Evolutionary conservation across 495 filamentous ascomycete genomes (phyloP).

Genomic region (Aspergillus sparsus): DNA sequence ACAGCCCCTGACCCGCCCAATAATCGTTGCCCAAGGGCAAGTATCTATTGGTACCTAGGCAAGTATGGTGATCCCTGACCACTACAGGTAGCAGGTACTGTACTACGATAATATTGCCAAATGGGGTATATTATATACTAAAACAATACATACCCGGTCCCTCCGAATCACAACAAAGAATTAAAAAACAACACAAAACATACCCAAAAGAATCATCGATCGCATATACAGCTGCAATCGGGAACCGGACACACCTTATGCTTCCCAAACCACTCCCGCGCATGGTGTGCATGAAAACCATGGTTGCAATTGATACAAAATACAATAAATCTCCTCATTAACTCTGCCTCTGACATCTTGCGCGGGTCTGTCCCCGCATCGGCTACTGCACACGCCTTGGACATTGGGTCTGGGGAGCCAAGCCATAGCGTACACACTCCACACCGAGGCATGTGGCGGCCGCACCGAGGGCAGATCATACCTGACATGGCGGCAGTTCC

Average conservation of each 20-base stretch:
- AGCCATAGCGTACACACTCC: conserved; percentile 85
- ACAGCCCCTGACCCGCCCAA: too few species aligned
- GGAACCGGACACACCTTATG: conserved; percentile 85
- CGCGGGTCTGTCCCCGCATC: conserved; percentile 41
- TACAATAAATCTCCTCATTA: conserved; percentile 59
- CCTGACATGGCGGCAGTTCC: conserved; percentile 44
- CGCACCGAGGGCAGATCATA: conserved; percentile 79
- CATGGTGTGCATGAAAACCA: conserved; percentile 86
- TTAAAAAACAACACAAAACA: conserved; percentile 12
- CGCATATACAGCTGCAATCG: conserved; percentile 85
- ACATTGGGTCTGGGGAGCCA: conserved; percentile 72
- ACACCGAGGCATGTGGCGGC: conserved; percentile 83
- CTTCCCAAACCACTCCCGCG: conserved; percentile 79
- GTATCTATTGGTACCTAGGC: too few species aligned
- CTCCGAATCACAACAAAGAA: not conserved
- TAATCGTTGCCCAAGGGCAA: too few species aligned
- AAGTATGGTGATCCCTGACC: too few species aligned
- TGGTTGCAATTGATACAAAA: conserved; percentile 91
- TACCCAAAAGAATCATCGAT: conserved; percentile 30
- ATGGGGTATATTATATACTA: conserved; percentile 11
- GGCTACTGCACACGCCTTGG: conserved; percentile 55
- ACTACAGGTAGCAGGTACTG: too few species aligned
- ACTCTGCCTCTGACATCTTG: conserved; percentile 34
- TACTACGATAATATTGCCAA: conserved; percentile 6
- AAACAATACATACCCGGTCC: conserved; percentile 1